Evolutionary conservation across 306 rosid genomes (phyloP), one percentile per base, ranked within the genome.

Genomic region (Coriaria nepalensis): DNA sequence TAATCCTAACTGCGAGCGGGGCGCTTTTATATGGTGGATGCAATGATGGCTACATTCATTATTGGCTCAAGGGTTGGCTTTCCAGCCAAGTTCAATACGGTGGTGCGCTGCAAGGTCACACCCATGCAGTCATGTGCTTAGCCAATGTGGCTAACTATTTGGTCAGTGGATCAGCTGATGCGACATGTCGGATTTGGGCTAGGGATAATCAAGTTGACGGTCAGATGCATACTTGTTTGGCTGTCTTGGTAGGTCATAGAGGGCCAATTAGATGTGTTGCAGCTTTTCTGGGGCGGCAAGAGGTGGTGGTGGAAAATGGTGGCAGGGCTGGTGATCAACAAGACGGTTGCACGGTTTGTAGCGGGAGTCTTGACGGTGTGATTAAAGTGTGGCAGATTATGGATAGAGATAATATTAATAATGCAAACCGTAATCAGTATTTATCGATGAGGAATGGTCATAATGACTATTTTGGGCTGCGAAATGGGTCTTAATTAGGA

Each of bases 61-160:
- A 53, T 53, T 90, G 97, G 97, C 64, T 77, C 15, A 84, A 67
- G 66, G 92, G 95, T 1, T 79, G 94, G 87, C 68, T 78, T 50
- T 72, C 80, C 2, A 90, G 97, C 6, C 97, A 84, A 35, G 49
- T 84, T 35, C 90, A 90, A 11, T 90, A 90, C 15, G 90, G 94
- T 33, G 93, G 95, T 0, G 78, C 97, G 10, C 74, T 88, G n/a
- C 90, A 78, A 57, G 97, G 97, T 5, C 97, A 88, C 56, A 84
- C 86, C 0, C 97, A 90, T 50, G 90, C 95, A 2, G 82, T 90
- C 2, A 62, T 90, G 82, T 78, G 87, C 35, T 53, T 90, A 33
- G 74, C 82, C 2, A 78, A 73, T 40, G 87, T 73, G 45, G 78
- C 64, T 0, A 78, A 60, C 38, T 83, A 60, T 14, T 69, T 81